Evolutionary conservation across 805 yeast genomes (phyloP).

Genomic region (Wickerhamiella bombiphila): DNA sequence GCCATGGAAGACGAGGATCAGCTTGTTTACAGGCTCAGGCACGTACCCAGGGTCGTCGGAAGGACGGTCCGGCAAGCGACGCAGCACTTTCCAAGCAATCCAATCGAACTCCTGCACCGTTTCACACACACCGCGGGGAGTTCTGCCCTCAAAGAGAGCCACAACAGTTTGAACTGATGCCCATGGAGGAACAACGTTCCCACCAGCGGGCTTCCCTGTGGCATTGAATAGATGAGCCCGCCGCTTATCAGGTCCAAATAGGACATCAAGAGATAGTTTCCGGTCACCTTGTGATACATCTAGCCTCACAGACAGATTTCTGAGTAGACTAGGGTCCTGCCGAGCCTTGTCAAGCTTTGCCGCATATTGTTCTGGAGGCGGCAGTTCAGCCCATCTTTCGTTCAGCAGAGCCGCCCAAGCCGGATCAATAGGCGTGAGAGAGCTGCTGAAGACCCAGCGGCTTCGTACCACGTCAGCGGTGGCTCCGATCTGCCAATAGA

Average conservation of each 20-base stretch:
- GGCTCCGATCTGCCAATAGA: constrained; percentile 26
- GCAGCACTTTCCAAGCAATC: constrained; percentile 19
- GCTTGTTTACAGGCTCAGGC: constrained; percentile 35
- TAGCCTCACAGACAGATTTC: constrained; percentile 15
- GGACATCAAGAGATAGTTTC: constrained; percentile 13
- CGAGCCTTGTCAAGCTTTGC: constrained; percentile 17
- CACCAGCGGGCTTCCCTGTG: constrained; percentile 9
- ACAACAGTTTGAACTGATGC: constrained; percentile 7
- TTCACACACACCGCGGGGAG: constrained; percentile 9
- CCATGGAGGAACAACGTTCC: too few species aligned
- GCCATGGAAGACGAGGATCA: constrained; percentile 81
- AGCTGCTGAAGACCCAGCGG: constrained; percentile 26
- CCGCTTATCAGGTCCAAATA: constrained; percentile 20
- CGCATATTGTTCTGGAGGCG: constrained; percentile 19
- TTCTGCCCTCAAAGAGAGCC: constrained; percentile 7
- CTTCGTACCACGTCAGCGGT: constrained; percentile 23
- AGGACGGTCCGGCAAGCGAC: constrained; percentile 18
- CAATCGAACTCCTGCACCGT: constrained; percentile 20
- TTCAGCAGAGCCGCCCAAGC: constrained; percentile 14
- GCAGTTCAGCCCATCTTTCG: constrained; percentile 12
- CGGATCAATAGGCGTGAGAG: constrained; percentile 24
- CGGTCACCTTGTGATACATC: constrained; percentile 11
- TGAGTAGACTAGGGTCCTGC: constrained; percentile 18
- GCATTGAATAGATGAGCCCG: constrained; percentile 11
- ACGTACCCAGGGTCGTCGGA: constrained; percentile 17